Base-by-base conservation (phyloP, 2,329 filamentous ascomycete species). In the Pezicula rhizophila region DNA sequence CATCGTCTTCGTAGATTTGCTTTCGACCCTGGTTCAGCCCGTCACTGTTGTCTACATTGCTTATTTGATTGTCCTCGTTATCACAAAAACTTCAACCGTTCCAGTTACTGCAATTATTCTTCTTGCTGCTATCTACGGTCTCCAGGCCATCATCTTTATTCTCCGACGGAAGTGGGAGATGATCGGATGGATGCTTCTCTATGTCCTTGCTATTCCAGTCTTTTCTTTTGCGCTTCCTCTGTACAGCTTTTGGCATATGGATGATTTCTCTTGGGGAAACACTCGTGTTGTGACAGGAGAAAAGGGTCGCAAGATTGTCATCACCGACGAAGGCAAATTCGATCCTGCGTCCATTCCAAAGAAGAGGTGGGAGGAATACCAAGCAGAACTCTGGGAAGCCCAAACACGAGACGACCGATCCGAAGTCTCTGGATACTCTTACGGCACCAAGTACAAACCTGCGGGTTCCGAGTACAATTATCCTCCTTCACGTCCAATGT, bases 291-390 rank as follows among this genome's bases (percentile, higher is more conserved):
- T 99, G 56, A 93, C 88, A 7, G 93, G 93, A 66, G 93, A 99
- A 66, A 85, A 85, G 68, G 93, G 93, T 56, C 85, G 89, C 66
- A 92, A 96, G 75, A 75, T 97, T 53, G 82, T 99, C 59, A 85
- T 99, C 57, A 89, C 90, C 1, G 93, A 99, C 66, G 93, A 99
- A 72, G 93, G 93, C 74, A 96, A 96, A 69, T 99, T 97, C 64
- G 93, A 99, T 64, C 92, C 93, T 12, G 76, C 79, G 42, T 88
- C 84, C 34, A 97, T 99, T 58, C 93, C 93, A 17, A 88, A 89
- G 72, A 99, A 97, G 84, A 93, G 88, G 77, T 99, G 93, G 93
- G 93, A 99, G 68, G 93, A 99, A 63, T 99, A 97, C 68, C 93
- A 99, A 69, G 87, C 87, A 54, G 93, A 97, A 76, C 82, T 99